Conservation (phyloP, 2,329 filamentous ascomycete species). For the Xylariaceae sp. region DNA sequence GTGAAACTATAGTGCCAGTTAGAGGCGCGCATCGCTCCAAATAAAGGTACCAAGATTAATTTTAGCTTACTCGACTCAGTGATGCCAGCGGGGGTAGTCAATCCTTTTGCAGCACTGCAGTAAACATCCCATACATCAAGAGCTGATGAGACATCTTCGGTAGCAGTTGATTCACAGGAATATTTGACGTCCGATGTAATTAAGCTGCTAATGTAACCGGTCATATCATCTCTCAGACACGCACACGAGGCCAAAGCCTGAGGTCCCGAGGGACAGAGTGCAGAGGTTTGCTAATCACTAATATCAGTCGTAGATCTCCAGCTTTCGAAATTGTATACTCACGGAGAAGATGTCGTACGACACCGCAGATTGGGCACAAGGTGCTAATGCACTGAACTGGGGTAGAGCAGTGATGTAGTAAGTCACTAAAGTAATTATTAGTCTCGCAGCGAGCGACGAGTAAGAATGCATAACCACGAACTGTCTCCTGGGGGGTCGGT, state of each 20-base stretch:
- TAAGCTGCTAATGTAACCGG: conserved; percentile 47
- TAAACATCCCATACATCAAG: conserved; percentile 53
- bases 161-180: conserved; percentile 51
- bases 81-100: conserved; percentile 49
- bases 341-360: conserved; percentile 50
- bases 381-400: conserved; percentile 50
- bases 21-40: conserved; percentile 19
- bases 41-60: conserved; percentile 1
- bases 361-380: conserved; percentile 53
- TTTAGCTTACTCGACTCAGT: conserved; percentile 44
- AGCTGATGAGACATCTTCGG: conserved; percentile 53
- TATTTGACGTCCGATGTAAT: conserved; percentile 53
- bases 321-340: conserved; percentile 23
- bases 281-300: conserved; percentile 42
- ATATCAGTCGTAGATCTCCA: conserved; percentile 7
- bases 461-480: conserved; percentile 39
- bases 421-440: conserved; percentile 47
- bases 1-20: conserved; percentile 28
- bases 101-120: conserved; percentile 54
- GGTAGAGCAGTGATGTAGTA: conserved; percentile 61
- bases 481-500: conserved; percentile 57
- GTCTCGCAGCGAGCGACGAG: not conserved
- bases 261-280: conserved; percentile 53
- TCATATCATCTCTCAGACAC: conserved; percentile 57
- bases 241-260: conserved; percentile 58